Base-by-base conservation (phyloP, 257 asterid species). In the Ocimum tenuiflorum region DNA sequence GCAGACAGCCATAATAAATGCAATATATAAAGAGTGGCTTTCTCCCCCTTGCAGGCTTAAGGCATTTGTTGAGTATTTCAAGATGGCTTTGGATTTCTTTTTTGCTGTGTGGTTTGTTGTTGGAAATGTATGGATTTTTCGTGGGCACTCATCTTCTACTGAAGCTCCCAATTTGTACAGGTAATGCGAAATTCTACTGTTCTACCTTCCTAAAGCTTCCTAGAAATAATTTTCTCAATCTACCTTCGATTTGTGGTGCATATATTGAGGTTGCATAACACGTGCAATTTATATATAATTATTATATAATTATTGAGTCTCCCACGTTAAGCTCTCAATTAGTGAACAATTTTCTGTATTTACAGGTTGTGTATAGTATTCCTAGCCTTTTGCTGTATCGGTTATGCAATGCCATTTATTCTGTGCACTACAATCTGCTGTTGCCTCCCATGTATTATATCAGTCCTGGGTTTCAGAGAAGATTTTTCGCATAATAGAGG, bases 21-120 rank as follows among this genome's bases (percentile, higher is more conserved):
- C 23, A 19, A 8, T 49, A 20, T 54, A 72, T 78, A 65, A 75
- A 62, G 57, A 55, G 53, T 60, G 29, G 57, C 67, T 73, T 59
- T 49, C 1, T 13, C 4, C n/a, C 7, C 70, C 58, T 78, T 79
- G 77, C 95, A 94, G 97, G 86, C 67, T 88, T 47, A 94, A 83
- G 82, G 83, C 63, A 64, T 80, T 83, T 53, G 79, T 88, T 8
- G 96, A 90, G 49, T 88, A 94, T 77, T 82, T 88, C 75, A 94
- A 90, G 88, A 90, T 86, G 94, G 94, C 84, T 75, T 73, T 90
- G 79, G 99, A 94, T 86, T 94, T 95, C 87, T 90, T 94, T 83
- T 94, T 94, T 71, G 97, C 99, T 41, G 86, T 94, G 62, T 94
- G 96, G 96, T 94, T 94, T 81, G 99, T 92, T 78, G 94, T 89